Evolutionary conservation across 768 basidiomycete genomes (phyloP), one percentile per base, ranked within the genome.

Genomic region (Pluteus cervinus): DNA sequence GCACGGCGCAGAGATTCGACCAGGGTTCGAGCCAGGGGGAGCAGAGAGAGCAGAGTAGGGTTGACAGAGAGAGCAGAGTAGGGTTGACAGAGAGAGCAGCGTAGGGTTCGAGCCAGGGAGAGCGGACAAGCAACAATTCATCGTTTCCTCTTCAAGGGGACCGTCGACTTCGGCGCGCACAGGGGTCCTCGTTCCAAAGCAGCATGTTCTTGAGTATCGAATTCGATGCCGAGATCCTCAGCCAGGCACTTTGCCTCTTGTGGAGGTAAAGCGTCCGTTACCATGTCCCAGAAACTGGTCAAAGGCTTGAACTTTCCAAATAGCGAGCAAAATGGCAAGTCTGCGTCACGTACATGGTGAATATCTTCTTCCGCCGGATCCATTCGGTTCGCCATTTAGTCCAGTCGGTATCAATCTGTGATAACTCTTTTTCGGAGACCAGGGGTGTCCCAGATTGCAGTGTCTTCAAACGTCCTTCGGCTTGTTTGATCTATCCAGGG

Each of bases 211-310:
- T 68, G 49, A 8, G 83, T 77, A 49, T 94, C 91, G 26, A 65
- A 61, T 53, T 87, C 86, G 41, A 93, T 76, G 2, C 89, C 90
- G 23, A 92, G 75, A 37, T 84, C 79, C 53, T 93, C 91, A 15
- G 73, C 74, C 7, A 92, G 77, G 26, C 59, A 63, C 7, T 60
- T 47, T 0, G 79, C 73, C 33, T 88, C 81, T 52, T 78, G 75
- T 26, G 83, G 79, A 3, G 81, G 53, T 3, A 87, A 57, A 7
- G 75, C 54, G 36, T 91, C 88, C 4, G 79, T 78, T 11, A 75
- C 76, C 18, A 83, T 58, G 37, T 76, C 70, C 77, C 89, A 86
- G 50, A 92, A 74, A 29, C 91, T 93, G 55, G 20, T 28, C n/a
- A 25, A 14, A 23, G 15, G 23, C 24, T 33, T 23, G 28, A 24